These are phyloP conservation scores for Colletotrichum abscissum DNA, from an alignment of 2,329 filamentous ascomycete genomes.

Conservation along the genomic window DNA sequence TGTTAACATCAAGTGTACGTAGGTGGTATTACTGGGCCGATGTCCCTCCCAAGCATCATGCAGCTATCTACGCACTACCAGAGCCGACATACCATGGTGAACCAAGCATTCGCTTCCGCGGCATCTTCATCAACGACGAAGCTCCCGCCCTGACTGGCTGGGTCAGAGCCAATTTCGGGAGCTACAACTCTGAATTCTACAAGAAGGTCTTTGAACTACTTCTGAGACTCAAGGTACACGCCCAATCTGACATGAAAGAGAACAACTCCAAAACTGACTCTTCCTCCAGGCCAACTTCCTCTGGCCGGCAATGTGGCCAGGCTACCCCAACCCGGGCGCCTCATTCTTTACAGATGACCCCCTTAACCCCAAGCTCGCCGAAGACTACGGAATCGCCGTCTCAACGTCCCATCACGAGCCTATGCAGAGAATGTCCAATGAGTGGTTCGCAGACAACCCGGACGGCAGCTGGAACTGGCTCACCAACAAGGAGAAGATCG, in stretches of 20 bases:
- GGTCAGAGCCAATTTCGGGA: constrained; percentile 61
- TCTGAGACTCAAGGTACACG: constrained; percentile 58
- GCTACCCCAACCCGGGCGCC: constrained; percentile 57
- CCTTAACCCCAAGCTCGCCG: constrained; percentile 67
- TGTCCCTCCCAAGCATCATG: constrained; percentile 60
- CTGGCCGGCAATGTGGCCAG: constrained; percentile 75
- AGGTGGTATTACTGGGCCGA: constrained; percentile 71
- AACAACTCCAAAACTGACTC: background rate
- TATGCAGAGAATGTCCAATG: constrained; percentile 69
- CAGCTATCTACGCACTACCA: constrained; percentile 60
- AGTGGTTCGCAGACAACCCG: constrained; percentile 51
- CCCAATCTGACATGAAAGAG: too few species aligned
- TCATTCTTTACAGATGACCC: constrained; percentile 73
- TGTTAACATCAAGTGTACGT: background rate
- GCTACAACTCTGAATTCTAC: constrained; percentile 69
- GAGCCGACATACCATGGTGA: constrained; percentile 60
- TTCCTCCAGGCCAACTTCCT: constrained; percentile 67
- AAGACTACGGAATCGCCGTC: constrained; percentile 73
- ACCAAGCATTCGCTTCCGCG: constrained; percentile 69
- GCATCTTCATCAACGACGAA: constrained; percentile 73
- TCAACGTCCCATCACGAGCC: constrained; percentile 75
- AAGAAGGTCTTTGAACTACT: constrained; percentile 71
- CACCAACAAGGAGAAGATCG: constrained; percentile 65
- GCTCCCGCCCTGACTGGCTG: constrained; percentile 68
- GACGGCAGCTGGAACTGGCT: constrained; percentile 70